Percentiles rank a stretch among this genome's conserved stretches.
phyloP scores from a whole-genome alignment of 306 rosid species.

The Pterocarpus santalinus region DNA sequence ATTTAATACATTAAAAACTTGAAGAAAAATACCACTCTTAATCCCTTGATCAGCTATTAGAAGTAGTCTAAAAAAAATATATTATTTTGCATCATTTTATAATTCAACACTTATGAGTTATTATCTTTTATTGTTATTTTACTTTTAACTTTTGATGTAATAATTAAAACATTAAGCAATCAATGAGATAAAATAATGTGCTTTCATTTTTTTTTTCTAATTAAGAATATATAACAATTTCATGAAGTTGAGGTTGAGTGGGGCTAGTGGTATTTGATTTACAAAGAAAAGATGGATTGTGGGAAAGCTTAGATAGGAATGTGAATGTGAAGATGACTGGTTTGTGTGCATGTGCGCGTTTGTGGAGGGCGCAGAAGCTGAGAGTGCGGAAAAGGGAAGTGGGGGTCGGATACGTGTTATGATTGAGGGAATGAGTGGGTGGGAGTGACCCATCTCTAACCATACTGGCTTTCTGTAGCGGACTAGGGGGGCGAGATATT shows the following conservation, averaged over 20 bases:
- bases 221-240: neutral
- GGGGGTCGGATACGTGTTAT: slow-evolving; percentile 49
- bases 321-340: slow-evolving; percentile 38
- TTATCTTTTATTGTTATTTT: no score
- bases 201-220: neutral
- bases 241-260: slow-evolving; percentile 47
- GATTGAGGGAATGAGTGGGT: slow-evolving; percentile 99
- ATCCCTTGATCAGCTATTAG: no score
- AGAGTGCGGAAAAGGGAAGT: slow-evolving; percentile 43
- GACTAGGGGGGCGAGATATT: slow-evolving; percentile 87
- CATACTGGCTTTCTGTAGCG: slow-evolving; percentile 80
- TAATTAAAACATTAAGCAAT: no score
- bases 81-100: no score
- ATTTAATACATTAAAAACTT: no score
- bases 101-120: no score
- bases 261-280: slow-evolving; percentile 56
- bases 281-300: slow-evolving; percentile 59
- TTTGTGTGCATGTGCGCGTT: slow-evolving; percentile 43
- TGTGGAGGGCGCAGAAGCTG: slow-evolving; percentile 11
- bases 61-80: no score
- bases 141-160: no score
- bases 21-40: no score
- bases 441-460: slow-evolving; percentile 71
- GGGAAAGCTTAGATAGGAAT: slow-evolving; percentile 46
- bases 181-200: no score